phyloP scores from a whole-genome alignment of 176 grass and related monocot species.

The Musa schizocarpa region DNA sequence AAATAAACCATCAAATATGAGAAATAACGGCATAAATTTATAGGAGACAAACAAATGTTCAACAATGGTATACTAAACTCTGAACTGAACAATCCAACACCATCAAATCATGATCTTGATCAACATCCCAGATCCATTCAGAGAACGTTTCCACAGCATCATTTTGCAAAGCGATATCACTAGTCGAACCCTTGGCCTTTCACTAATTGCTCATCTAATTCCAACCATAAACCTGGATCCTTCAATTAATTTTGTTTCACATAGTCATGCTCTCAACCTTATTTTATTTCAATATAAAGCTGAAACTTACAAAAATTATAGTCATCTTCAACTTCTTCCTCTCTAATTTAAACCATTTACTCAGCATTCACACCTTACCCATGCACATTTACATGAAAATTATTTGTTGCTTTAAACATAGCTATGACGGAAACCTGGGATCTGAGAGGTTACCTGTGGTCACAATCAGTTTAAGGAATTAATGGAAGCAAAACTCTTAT shows the following conservation, averaged over 20 bases:
- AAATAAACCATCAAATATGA: conserved; percentile 16
- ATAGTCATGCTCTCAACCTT: not conserved
- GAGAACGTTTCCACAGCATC: not conserved
- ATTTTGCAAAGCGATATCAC: not conserved
- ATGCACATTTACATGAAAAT: too few species aligned
- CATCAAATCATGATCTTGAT: not conserved
- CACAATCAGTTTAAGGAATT: too few species aligned
- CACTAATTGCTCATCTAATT: not conserved
- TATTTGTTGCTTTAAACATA: too few species aligned
- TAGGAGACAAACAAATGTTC: not conserved
- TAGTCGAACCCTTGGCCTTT: not conserved
- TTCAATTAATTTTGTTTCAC: not conserved
- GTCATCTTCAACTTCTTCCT: not conserved
- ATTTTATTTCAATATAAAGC: not conserved
- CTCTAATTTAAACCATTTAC: not conserved
- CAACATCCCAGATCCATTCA: not conserved
- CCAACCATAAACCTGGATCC: not conserved
- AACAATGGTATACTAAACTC: not conserved
- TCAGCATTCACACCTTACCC: not conserved
- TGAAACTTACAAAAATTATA: not conserved
- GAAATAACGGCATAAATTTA: conserved; percentile 7
- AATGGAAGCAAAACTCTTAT: too few species aligned
- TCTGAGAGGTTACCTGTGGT: too few species aligned
- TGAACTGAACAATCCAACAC: not conserved
- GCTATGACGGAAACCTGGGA: too few species aligned